These are phyloP conservation scores for Coleophoma crateriformis DNA, from an alignment of 2,329 filamentous ascomycete genomes.

Conservation along the genomic window DNA sequence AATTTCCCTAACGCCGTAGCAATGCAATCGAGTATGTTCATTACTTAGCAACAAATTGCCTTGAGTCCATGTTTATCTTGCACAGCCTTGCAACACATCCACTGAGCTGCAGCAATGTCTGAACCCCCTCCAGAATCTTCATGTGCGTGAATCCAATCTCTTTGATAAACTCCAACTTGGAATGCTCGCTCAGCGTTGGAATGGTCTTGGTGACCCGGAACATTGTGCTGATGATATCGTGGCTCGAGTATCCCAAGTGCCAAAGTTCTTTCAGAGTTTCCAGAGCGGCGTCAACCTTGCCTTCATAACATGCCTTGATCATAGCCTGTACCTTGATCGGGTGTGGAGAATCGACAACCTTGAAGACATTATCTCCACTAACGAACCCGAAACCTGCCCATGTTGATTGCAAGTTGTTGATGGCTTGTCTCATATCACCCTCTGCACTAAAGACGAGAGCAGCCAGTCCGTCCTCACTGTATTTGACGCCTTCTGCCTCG, in stretches of 20 bases:
- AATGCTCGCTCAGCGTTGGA: constrained; percentile 83
- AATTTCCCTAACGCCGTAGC: constrained; percentile 4
- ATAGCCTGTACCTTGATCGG: constrained; percentile 98
- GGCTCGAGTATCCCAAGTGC: constrained; percentile 93
- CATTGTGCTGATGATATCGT: constrained; percentile 99
- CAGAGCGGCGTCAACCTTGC: constrained; percentile 81
- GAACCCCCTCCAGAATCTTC: constrained; percentile 96
- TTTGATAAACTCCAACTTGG: constrained; percentile 95
- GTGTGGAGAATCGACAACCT: constrained; percentile 93
- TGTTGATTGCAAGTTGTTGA: constrained; percentile 96
- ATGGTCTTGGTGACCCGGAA: constrained; percentile 98
- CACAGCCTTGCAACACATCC: constrained; percentile 87
- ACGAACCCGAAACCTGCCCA: constrained; percentile 92
- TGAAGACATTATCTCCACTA: constrained; percentile 97
- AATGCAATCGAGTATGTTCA: constrained; percentile 28
- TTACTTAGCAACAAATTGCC: constrained; percentile 53
- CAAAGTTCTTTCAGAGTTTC: constrained; percentile 86
- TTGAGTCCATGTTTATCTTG: constrained; percentile 94
- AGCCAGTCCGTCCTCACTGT: constrained; percentile 88
- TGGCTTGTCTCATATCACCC: constrained; percentile 97
- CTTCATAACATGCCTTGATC: constrained; percentile 95
- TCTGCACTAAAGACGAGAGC: constrained; percentile 97
- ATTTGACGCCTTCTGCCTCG: constrained; percentile 83
- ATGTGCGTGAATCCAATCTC: constrained; percentile 99
- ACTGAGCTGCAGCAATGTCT: constrained; percentile 88